A percentile compares a stretch with the other conserved stretches of the same genome.
Conservation (phyloP, 345 rosid genomes). For the Murraya paniculata region DNA sequence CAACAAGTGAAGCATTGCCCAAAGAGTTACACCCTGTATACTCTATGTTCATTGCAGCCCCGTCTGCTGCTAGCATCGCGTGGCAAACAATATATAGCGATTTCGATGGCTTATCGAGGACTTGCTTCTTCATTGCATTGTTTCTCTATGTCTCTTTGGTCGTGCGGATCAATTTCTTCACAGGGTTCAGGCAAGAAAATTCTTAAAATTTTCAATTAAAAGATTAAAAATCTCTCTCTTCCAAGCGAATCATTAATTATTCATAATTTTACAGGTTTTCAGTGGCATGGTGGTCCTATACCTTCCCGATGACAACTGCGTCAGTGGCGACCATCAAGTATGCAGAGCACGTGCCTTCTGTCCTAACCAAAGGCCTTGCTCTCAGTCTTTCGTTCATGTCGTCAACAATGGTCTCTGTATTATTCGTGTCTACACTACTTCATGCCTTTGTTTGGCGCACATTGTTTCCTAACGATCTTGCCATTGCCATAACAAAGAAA, state of each 20-base stretch:
- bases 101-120: constrained; percentile 76
- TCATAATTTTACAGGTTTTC: constrained; percentile 57
- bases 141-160: constrained; percentile 77
- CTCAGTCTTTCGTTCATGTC: constrained; percentile 71
- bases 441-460: constrained; percentile 76
- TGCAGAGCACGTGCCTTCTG: constrained; percentile 73
- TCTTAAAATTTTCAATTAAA: background rate
- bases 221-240: background rate
- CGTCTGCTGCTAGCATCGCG: constrained; percentile 90
- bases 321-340: constrained; percentile 88
- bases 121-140: constrained; percentile 82
- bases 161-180: constrained; percentile 86
- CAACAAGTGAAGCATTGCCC: constrained; percentile 88
- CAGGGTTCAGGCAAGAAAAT: constrained; percentile 73
- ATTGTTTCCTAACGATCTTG: constrained; percentile 83
- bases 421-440: constrained; percentile 69
- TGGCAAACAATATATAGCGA: constrained; percentile 84
- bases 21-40: constrained; percentile 94
- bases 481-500: constrained; percentile 78
- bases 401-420: constrained; percentile 67
- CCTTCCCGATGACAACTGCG: constrained; percentile 91
- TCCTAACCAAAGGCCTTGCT: constrained; percentile 59
- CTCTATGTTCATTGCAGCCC: constrained; percentile 98
- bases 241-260: background rate
- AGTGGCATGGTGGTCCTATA: constrained; percentile 97